Conservation (phyloP, 805 yeast genomes). For the Metschnikowia drakensbergensis region DNA sequence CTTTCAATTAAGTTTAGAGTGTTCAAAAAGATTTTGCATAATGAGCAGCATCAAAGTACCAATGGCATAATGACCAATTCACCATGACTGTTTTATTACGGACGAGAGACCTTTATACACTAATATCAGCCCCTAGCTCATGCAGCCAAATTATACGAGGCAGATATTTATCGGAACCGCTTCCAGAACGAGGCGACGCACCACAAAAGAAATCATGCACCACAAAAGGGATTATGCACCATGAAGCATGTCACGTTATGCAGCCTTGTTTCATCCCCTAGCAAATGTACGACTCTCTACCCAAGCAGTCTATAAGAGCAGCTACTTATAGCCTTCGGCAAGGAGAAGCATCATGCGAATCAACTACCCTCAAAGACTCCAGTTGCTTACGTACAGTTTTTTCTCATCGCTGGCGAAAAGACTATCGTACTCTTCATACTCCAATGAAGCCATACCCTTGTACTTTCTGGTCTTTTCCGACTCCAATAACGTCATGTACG, state of each 20-base stretch:
- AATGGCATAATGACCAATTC: no score
- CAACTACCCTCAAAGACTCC: slow-evolving; percentile 11
- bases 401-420: slow-evolving; percentile 26
- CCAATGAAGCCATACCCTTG: slow-evolving; percentile 73
- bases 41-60: no score
- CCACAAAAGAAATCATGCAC: slow-evolving; percentile 1
- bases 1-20: no score
- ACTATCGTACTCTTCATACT: slow-evolving; percentile 54
- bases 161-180: background rate
- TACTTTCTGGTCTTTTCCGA: slow-evolving; percentile 62
- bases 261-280: background rate
- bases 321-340: background rate
- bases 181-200: background rate
- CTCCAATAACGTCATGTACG: slow-evolving; percentile 60
- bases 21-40: no score
- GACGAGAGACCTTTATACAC: background rate
- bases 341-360: no score
- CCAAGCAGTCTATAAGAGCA: background rate
- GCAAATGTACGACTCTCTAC: background rate
- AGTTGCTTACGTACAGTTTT: slow-evolving; percentile 16
- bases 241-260: background rate
- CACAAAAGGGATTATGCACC: background rate
- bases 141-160: background rate
- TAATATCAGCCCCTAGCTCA: background rate
- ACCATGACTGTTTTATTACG: no score